Base-by-base conservation (phyloP, 2,329 filamentous ascomycete species). In the Sordariomycetes sp. region DNA sequence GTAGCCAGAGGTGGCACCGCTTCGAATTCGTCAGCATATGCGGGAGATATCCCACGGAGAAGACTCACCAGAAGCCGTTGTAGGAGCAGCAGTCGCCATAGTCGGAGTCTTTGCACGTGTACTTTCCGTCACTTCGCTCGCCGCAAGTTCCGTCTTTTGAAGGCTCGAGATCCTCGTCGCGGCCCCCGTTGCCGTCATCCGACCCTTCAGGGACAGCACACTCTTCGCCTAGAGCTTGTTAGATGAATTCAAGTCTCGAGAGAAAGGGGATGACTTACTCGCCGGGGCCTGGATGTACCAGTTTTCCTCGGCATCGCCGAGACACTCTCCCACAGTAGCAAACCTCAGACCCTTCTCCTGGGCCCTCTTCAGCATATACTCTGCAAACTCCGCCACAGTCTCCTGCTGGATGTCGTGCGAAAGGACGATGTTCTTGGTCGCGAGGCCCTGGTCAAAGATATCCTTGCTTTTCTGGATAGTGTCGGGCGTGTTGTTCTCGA, bases 271-370 rank as follows among this genome's bases (percentile, higher is more conserved):
- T 4, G 12, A 35, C 33, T 35, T 16, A 35, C 33, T 19, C 21
- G 6, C 26, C 14, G 21, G 9, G 12, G 33, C 37, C n/a, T 36
- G 19, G 15, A 33, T 27, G 45, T 76, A 76, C 72, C 71, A 76
- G 41, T 66, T 61, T 12, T 50, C 56, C 14, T 39, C 39, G 8
- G 68, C 50, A 37, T 78, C 71, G 1, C 64, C 65, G n/a, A 78
- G 57, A 37, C 74, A 78, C 39, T 75, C 67, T 1, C 72, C 74
- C 5, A 76, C 66, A 2, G 71, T 71, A 18, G 72, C 70, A 26
- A 65, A 62, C 32, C 44, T 52, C 42, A 63, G 64, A 0, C 69
- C 70, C n/a, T 60, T 54, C 4, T 48, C 43, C 19, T 48, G 45
- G 12, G 70, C 54, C 32, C 48, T 49, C 11, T 52, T 39, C 14